Conservation (phyloP, 371 early-diverging fungal genomes). For the Sporodiniella umbellata region DNA sequence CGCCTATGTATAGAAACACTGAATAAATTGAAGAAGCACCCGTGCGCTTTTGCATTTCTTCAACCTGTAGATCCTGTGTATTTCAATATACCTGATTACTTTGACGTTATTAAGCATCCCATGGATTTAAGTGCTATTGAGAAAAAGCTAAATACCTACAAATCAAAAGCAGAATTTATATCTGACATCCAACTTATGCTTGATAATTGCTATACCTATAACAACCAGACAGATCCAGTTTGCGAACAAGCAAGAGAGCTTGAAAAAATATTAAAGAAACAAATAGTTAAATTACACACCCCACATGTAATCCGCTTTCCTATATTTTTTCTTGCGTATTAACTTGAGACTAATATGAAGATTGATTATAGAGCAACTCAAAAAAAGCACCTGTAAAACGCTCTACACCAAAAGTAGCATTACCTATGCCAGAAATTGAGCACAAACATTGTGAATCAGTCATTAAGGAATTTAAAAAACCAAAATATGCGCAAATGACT, state of each 20-base stretch:
- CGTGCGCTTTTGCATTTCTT: constrained; percentile 74
- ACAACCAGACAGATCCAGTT: constrained; percentile 74
- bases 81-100: constrained; percentile 63
- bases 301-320: background rate
- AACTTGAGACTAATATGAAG: background rate
- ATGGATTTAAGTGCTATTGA: constrained; percentile 97
- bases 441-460: constrained; percentile 60
- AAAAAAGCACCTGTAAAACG: background rate
- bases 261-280: constrained; percentile 30
- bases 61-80: constrained; percentile 48
- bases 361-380: no score
- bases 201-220: constrained; percentile 67
- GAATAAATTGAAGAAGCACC: constrained; percentile 62
- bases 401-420: background rate
- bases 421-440: constrained; percentile 51
- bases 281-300: constrained; percentile 2
- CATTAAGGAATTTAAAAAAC: constrained; percentile 36
- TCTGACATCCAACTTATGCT: constrained; percentile 49
- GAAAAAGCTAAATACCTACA: constrained; percentile 59
- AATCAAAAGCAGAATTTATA: constrained; percentile 38
- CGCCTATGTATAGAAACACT: constrained; percentile 34
- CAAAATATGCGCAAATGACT: constrained; percentile 15
- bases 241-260: constrained; percentile 59
- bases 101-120: constrained; percentile 87
- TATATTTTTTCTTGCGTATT: background rate